Conservation (phyloP, 2,329 filamentous ascomycete species). For the Trichoderma pleuroti region DNA sequence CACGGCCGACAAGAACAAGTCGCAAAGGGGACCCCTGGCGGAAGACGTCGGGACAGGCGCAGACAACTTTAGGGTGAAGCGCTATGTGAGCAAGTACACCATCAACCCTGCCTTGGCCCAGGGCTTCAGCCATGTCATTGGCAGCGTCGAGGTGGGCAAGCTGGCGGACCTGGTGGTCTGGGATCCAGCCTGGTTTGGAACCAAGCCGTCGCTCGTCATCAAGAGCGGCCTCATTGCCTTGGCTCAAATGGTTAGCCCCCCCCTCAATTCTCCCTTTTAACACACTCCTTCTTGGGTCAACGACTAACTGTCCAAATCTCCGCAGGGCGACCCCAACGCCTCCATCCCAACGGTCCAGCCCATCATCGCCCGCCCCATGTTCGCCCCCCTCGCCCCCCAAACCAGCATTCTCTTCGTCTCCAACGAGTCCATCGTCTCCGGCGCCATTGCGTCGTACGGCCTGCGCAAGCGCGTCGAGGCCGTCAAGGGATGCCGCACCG, state of each 20-base stretch:
- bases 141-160: slow-evolving; percentile 84
- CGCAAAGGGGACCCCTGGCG: slow-evolving; percentile 70
- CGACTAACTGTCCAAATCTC: background rate
- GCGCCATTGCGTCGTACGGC: slow-evolving; percentile 66
- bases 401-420: slow-evolving; percentile 83
- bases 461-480: slow-evolving; percentile 77
- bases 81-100: slow-evolving; percentile 94
- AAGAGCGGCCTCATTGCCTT: slow-evolving; percentile 86
- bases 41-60: slow-evolving; percentile 77
- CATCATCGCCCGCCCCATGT: slow-evolving; percentile 81
- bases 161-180: slow-evolving; percentile 86
- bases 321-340: slow-evolving; percentile 71
- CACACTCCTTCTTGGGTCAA: background rate
- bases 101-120: slow-evolving; percentile 91
- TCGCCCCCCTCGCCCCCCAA: slow-evolving; percentile 66
- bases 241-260: slow-evolving; percentile 69
- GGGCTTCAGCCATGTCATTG: slow-evolving; percentile 82
- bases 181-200: slow-evolving; percentile 80
- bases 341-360: slow-evolving; percentile 88
- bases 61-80: slow-evolving; percentile 88
- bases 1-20: slow-evolving; percentile 94
- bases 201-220: slow-evolving; percentile 75
- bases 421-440: slow-evolving; percentile 63
- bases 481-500: slow-evolving; percentile 69
- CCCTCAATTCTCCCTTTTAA: background rate